Base-by-base conservation (phyloP, 2,329 filamentous ascomycete genomes). In the Pseudogymnoascus sp. region DNA sequence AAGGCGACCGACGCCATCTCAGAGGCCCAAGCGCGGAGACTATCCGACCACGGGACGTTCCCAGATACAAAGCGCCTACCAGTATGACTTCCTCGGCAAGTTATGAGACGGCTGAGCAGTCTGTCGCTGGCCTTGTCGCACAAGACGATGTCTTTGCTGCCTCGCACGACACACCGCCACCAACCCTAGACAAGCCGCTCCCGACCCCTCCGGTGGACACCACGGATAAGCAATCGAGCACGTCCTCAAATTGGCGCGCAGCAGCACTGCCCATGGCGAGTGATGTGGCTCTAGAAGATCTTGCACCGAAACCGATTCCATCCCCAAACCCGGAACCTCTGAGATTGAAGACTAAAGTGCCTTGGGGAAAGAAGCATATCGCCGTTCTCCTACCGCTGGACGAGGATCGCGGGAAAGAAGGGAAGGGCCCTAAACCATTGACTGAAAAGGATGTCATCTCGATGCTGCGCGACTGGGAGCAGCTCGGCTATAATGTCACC, bases 331-430 rank as follows among this genome's bases (percentile, higher is more conserved):
- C 75, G 2, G 72, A 76, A 55, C 82, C 82, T 5, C 83, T 84
- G n/a, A 77, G 84, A 11, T 66, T 83, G 6, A 90, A 83, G 75
- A 92, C 89, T 72, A 90, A 87, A 75, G 79, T 92, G 2, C 80
- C 82, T 52, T 92, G 89, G 88, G 88, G 82, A 69, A 87, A 87
- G 63, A 92, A 91, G 76, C 86, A 84, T 64, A 90, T 91, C 61
- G 75, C 90, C 68, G 85, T 92, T 45, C 77, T 86, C 25, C 75
- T 92, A 19, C 90, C 89, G 5, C 77, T 82, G 52, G 85, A 90
- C 65, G 86, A 89, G 60, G 80, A 84, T 61, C 82, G 87, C 66
- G 88, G 88, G 19, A 78, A 81, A 45, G 77, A 78, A 1, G 83
- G 82, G 41, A 78, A 79, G 38, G 75, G 78, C 0, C 80, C 82